Percentiles rank a stretch among this genome's conserved stretches.
Conservation (phyloP, 495 filamentous ascomycete genomes). For the Hypoxylon trugodes region DNA sequence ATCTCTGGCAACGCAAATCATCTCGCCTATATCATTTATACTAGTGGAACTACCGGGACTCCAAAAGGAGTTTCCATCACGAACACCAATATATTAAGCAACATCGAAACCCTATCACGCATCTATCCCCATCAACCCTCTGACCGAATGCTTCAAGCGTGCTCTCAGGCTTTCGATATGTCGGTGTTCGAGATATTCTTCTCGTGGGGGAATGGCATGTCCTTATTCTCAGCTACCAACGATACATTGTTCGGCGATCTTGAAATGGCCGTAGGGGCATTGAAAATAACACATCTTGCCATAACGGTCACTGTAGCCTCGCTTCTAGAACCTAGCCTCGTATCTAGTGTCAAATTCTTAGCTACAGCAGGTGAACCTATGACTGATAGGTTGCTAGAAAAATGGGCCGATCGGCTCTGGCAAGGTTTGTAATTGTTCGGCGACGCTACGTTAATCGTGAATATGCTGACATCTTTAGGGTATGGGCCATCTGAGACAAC, state of each 20-base stretch:
- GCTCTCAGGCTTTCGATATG: constrained; percentile 77
- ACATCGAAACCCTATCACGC: constrained; percentile 65
- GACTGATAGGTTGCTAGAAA: constrained; percentile 67
- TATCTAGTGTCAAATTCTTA: constrained; percentile 71
- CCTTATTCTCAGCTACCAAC: constrained; percentile 72
- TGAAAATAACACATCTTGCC: constrained; percentile 76
- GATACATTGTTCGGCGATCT: constrained; percentile 71
- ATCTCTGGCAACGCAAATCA: constrained; percentile 47
- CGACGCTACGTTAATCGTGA: not conserved
- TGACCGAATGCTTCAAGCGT: constrained; percentile 72
- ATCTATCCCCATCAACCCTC: constrained; percentile 63
- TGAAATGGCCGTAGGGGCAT: constrained; percentile 61
- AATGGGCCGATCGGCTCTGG: constrained; percentile 73
- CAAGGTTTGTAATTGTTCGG: constrained; percentile 58
- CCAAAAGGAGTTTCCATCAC: constrained; percentile 78
- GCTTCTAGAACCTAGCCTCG: constrained; percentile 65
- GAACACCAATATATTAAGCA: constrained; percentile 71
- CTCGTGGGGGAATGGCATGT: constrained; percentile 75
- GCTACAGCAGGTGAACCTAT: constrained; percentile 76
- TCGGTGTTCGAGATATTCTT: constrained; percentile 86
- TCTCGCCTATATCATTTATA: constrained; percentile 69
- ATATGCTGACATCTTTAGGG: constrained; percentile 46
- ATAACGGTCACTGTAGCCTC: constrained; percentile 81
- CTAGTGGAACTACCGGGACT: constrained; percentile 69
- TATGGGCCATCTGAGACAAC: constrained; percentile 79